Base-by-base conservation (phyloP, 139 green algal genomes). In the Micromonas pusilla region DNA sequence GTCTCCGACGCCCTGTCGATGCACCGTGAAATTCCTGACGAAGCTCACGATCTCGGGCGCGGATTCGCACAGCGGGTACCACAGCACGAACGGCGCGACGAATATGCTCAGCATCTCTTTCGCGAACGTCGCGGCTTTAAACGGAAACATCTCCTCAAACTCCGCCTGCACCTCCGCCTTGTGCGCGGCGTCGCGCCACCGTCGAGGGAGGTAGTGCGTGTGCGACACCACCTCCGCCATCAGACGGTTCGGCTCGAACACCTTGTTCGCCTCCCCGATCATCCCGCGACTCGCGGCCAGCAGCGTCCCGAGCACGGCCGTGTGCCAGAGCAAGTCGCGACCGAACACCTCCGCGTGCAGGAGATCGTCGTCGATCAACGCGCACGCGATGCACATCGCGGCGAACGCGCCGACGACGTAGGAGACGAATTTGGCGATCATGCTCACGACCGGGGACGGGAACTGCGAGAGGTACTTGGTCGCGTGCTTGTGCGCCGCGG, bases 391-490 rank as follows among this genome's bases (percentile, higher is more conserved):
- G 30, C 83, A 37, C 31, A 84, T 54, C 13, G 85, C 85, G 21
- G 92, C 91, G 81, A 97, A 93, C n/a, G 84, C 88, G 28, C 93
- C 95, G 1, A 88, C 84, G 1, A 97, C 80, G 81, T 92, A 97
- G 6, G 89, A 83, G 31, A 95, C 84, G 75, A 97, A 93, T 38
- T 90, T 89, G 39, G 92, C 90, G 19, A 84, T 68, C 52, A 91
- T 85, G 33, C 77, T 83, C 30, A 90, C 45, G 54, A 93, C 82
- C 30, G 87, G 87, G 19, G 87, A 92, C 1, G 94, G 93, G 80
- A 99, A 99, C 85, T 97, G 93, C n/a, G 80, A 72, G 0, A 97
- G 80, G 83, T 97, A 97, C 37, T 83, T 86, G 39, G 86, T 81
- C 23, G 95, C 93, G 2, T 89, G 82, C n/a, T 86, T 80, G 71